These are phyloP conservation scores for Russula sp. DNA, from an alignment of 768 basidiomycete species.

Conservation along the genomic window DNA sequence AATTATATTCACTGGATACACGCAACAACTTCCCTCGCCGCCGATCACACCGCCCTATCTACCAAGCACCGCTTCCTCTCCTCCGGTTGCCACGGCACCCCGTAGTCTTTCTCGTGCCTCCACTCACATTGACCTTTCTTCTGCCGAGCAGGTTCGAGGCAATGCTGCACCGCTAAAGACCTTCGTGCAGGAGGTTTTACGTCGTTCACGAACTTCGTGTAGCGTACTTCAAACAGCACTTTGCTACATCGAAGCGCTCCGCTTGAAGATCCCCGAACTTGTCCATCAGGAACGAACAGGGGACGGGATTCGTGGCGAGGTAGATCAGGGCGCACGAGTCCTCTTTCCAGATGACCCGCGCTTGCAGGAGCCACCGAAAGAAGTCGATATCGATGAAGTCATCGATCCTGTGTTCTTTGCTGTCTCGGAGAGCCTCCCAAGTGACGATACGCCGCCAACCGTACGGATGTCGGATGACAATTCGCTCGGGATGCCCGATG, in stretches of 20 bases:
- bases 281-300: slow-evolving; percentile 45
- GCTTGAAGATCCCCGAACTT: slow-evolving; percentile 60
- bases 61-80: slow-evolving; percentile 29
- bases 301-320: slow-evolving; percentile 37
- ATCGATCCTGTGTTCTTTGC: slow-evolving; percentile 12
- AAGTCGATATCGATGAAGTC: slow-evolving; percentile 29
- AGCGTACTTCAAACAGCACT: slow-evolving; percentile 81
- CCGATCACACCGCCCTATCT: slow-evolving; percentile 45
- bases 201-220: slow-evolving; percentile 79
- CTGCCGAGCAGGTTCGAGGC: slow-evolving; percentile 24
- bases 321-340: slow-evolving; percentile 40
- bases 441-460: slow-evolving; percentile 11
- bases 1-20: slow-evolving; percentile 27
- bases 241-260: slow-evolving; percentile 84
- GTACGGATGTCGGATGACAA: slow-evolving; percentile 20
- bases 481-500: slow-evolving; percentile 6
- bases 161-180: slow-evolving; percentile 56
- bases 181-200: slow-evolving; percentile 85
- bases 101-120: slow-evolving; percentile 24
- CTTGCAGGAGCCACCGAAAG: slow-evolving; percentile 34
- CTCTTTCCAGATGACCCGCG: slow-evolving; percentile 34
- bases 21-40: slow-evolving; percentile 48
- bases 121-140: slow-evolving; percentile 27
- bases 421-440: neutral
- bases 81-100: slow-evolving; percentile 29